Conservation (phyloP, 306 rosid genomes). For the Citrullus mucosospermus region DNA sequence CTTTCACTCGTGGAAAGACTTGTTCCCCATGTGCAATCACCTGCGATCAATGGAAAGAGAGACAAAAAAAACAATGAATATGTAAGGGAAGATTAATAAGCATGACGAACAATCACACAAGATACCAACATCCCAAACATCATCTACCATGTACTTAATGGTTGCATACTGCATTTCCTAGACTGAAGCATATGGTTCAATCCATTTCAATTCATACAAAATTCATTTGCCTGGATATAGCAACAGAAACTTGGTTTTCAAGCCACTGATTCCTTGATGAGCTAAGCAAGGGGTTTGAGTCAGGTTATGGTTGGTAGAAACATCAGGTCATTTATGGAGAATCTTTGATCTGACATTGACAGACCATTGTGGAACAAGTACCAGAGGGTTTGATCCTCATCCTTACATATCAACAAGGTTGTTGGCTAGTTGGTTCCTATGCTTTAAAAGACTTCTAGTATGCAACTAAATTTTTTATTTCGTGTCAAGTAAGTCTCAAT, state of each 20-base stretch:
- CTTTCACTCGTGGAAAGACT: constrained; percentile 82
- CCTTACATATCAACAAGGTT: background rate
- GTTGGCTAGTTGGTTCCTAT: background rate
- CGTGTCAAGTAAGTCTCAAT: background rate
- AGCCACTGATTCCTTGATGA: too few relatives aligned
- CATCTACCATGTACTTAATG: background rate
- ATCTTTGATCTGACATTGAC: too few relatives aligned
- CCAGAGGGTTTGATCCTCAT: background rate
- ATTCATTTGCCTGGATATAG: background rate
- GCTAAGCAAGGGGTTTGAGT: too few relatives aligned
- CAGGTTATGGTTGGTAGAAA: too few relatives aligned
- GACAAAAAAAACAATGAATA: background rate
- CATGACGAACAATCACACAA: background rate
- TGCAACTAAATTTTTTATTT: background rate
- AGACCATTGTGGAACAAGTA: too few relatives aligned
- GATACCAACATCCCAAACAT: background rate
- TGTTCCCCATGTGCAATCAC: constrained; percentile 90
- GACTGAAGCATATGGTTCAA: background rate
- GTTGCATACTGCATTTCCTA: background rate
- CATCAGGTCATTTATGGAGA: too few relatives aligned
- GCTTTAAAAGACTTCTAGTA: background rate
- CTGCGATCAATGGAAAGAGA: constrained; percentile 21
- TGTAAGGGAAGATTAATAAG: background rate
- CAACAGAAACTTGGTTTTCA: too few relatives aligned
- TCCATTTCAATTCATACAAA: background rate